Base-by-base conservation (phyloP, 1,284 basidiomycete genomes). In the Omphalotus olearius region DNA sequence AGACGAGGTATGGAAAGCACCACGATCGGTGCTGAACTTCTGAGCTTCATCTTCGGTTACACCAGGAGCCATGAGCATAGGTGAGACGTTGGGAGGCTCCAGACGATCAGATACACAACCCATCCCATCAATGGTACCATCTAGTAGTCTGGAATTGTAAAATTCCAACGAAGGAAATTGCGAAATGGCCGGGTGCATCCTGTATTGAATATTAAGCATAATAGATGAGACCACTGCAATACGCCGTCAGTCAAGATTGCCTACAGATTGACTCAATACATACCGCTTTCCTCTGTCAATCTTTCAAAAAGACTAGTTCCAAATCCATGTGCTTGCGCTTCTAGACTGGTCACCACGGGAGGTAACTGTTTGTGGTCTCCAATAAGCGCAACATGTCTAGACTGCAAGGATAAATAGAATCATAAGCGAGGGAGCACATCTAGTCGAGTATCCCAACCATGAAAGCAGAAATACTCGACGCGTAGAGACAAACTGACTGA, bases 291-390 rank as follows among this genome's bases (percentile, higher is more conserved):
- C 59, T 85, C 76, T 13, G 90, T 89, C 45, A 98, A 73, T 26
- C 94, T 75, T 67, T 98, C 94, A 59, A 98, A 98, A 25, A 98
- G 73, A 68, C 90, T 93, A 16, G 82, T 79, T 1, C 83, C 84
- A 14, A 95, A 73, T 0, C 91, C 92, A 17, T 81, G 79, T 16
- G 75, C 69, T 61, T 81, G 77, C 1, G 88, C 91, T 61, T 87
- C 82, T 36, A 75, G 74, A 59, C 83, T 89, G 6, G 81, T 76
- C 55, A 96, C 91, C 50, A 97, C 83, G 0, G 95, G 93, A 17
- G 94, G 92, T n/a, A 97, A 75, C 66, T 98, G 95, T 66, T 95
- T 95, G 69, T 98, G 95, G 70, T 98, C 95, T 26, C 94, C 95
- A 56, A 98, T 95, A 48, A 98, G 80, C 3, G 90, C 83, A 28